These are phyloP conservation scores for Microascus cirrosus DNA, from an alignment of 2,329 filamentous ascomycete genomes.

Conservation along the genomic window DNA sequence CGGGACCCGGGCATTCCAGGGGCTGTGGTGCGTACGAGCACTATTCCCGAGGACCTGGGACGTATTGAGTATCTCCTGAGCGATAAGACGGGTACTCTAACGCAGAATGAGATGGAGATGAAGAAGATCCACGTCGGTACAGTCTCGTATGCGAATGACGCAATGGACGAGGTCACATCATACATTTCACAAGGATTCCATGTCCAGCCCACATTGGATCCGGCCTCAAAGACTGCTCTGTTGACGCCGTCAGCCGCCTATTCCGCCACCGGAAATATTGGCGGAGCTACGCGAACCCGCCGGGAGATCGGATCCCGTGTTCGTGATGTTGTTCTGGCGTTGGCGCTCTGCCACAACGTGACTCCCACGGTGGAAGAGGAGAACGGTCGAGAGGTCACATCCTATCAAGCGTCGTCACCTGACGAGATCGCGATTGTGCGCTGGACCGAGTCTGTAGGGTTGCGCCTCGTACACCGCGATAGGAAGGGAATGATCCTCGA, in stretches of 20 bases:
- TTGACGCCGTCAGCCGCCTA: constrained; percentile 68
- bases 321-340: constrained; percentile 80
- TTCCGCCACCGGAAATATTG: constrained; percentile 44
- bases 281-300: constrained; percentile 64
- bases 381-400: constrained; percentile 64
- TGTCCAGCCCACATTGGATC: constrained; percentile 31
- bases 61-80: constrained; percentile 93
- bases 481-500: constrained; percentile 76
- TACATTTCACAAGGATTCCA: constrained; percentile 82
- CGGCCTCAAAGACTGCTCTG: constrained; percentile 36
- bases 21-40: constrained; percentile 90
- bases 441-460: constrained; percentile 87
- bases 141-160: constrained; percentile 94
- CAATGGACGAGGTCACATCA: constrained; percentile 90
- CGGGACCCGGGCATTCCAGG: constrained; percentile 80
- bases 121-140: constrained; percentile 98
- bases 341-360: constrained; percentile 94
- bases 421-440: constrained; percentile 97
- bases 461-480: constrained; percentile 76
- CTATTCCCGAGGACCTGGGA: constrained; percentile 91
- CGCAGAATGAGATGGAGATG: constrained; percentile 97
- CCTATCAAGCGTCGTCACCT: constrained; percentile 92
- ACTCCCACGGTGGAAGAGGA: constrained; percentile 74
- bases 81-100: constrained; percentile 96
- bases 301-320: constrained; percentile 91